Conservation (phyloP, 805 yeast species). For the Kuraishia ogatae region DNA sequence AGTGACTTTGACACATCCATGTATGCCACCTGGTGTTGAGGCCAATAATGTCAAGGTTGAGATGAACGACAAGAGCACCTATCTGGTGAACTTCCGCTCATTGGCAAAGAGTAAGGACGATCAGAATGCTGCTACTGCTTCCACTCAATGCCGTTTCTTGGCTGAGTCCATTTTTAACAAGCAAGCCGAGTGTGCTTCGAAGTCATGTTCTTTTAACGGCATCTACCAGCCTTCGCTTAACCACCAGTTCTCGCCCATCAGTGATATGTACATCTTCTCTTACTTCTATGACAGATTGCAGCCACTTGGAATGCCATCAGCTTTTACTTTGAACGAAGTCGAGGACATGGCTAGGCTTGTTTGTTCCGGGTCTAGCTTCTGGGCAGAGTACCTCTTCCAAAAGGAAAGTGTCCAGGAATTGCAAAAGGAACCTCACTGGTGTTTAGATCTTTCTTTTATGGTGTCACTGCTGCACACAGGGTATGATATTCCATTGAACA, state of each 20-base stretch:
- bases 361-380: conserved; percentile 72
- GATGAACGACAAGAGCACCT: conserved; percentile 26
- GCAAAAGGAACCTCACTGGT: conserved; percentile 83
- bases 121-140: conserved; percentile 32
- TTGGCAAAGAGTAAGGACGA: conserved; percentile 18
- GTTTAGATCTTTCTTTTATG: conserved; percentile 87
- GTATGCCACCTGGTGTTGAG: conserved; percentile 71
- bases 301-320: conserved; percentile 90
- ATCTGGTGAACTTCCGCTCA: conserved; percentile 25
- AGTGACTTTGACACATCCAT: conserved; percentile 61
- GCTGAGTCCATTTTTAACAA: conserved; percentile 81
- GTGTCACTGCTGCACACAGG: conserved; percentile 90
- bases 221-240: conserved; percentile 91
- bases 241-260: conserved; percentile 58
- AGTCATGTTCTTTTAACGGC: conserved; percentile 95
- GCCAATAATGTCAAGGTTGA: conserved; percentile 58
- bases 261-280: conserved; percentile 86
- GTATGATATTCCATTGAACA: conserved; percentile 82
- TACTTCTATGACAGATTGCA: conserved; percentile 91
- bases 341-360: conserved; percentile 74
- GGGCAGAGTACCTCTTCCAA: conserved; percentile 60
- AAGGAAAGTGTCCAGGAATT: conserved; percentile 61
- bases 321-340: conserved; percentile 81
- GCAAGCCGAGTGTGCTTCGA: conserved; percentile 61
- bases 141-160: conserved; percentile 78